Evolutionary conservation across 2,329 filamentous ascomycete genomes (phyloP).

Genomic region (Aphanocladium album): DNA sequence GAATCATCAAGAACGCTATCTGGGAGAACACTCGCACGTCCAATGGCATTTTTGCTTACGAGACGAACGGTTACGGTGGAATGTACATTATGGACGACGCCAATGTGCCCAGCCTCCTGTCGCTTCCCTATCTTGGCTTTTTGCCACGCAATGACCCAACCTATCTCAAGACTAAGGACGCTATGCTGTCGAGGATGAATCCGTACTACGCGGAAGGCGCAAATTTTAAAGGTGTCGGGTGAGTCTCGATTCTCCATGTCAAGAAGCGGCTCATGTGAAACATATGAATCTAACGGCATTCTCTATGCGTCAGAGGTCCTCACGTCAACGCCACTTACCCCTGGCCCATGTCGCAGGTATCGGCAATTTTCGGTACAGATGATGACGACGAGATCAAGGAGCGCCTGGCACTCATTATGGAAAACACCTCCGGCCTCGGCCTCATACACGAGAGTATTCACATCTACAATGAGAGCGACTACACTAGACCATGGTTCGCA

Average conservation of each 20-base stretch:
- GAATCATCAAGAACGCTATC: slow-evolving; percentile 67
- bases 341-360: slow-evolving; percentile 54
- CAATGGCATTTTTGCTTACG: slow-evolving; percentile 69
- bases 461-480: slow-evolving; percentile 34
- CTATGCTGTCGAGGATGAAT: slow-evolving; percentile 71
- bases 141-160: slow-evolving; percentile 52
- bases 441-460: slow-evolving; percentile 46
- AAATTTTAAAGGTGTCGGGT: slow-evolving; percentile 24
- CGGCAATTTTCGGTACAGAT: slow-evolving; percentile 45
- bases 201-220: slow-evolving; percentile 57
- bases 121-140: slow-evolving; percentile 60
- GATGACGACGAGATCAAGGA: slow-evolving; percentile 30
- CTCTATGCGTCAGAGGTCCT: slow-evolving; percentile 42
- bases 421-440: slow-evolving; percentile 37
- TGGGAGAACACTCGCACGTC: slow-evolving; percentile 34
- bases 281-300: background rate
- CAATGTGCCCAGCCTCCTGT: slow-evolving; percentile 63
- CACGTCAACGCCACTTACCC: slow-evolving; percentile 57
- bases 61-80: slow-evolving; percentile 69
- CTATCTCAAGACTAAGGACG: slow-evolving; percentile 75
- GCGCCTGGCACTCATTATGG: slow-evolving; percentile 33
- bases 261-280: background rate
- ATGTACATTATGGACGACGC: slow-evolving; percentile 66
- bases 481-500: slow-evolving; percentile 42
- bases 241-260: background rate